Conservation (phyloP, 306 rosid species). For the Bauhinia variegata region DNA sequence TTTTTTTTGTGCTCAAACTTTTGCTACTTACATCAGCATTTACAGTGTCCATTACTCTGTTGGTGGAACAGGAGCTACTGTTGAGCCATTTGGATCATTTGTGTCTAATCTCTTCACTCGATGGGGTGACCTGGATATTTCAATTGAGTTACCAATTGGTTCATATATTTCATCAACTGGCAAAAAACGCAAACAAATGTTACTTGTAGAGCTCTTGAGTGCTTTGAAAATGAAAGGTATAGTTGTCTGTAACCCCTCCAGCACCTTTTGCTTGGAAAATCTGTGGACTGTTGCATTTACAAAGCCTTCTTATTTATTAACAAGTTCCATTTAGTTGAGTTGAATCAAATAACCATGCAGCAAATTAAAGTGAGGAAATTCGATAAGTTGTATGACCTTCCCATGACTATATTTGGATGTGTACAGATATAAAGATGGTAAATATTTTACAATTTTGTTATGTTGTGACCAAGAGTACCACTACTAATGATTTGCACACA, state of each 20-base stretch:
- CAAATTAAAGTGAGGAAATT: conserved; percentile 7
- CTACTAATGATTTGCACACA: conserved; percentile 16
- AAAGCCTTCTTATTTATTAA: conserved; percentile 18
- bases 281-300: neutral
- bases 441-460: neutral
- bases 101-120: conserved; percentile 74
- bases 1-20: conserved; percentile 18
- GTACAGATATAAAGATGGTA: neutral
- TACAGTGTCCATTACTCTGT: conserved; percentile 25
- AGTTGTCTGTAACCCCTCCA: neutral
- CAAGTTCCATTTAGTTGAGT: conserved; percentile 9
- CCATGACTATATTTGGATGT: neutral
- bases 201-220: conserved; percentile 52
- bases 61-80: conserved; percentile 76
- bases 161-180: conserved; percentile 62
- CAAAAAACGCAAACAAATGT: conserved; percentile 57
- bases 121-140: conserved; percentile 93
- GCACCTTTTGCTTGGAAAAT: conserved; percentile 36
- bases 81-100: conserved; percentile 96
- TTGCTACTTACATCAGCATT: neutral
- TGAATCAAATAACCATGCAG: neutral
- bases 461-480: neutral
- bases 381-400: conserved; percentile 17
- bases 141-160: conserved; percentile 69
- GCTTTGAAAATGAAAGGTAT: conserved; percentile 68